phyloP scores from a whole-genome alignment of 805 yeast species.

The Metschnikowia gelsemii region DNA sequence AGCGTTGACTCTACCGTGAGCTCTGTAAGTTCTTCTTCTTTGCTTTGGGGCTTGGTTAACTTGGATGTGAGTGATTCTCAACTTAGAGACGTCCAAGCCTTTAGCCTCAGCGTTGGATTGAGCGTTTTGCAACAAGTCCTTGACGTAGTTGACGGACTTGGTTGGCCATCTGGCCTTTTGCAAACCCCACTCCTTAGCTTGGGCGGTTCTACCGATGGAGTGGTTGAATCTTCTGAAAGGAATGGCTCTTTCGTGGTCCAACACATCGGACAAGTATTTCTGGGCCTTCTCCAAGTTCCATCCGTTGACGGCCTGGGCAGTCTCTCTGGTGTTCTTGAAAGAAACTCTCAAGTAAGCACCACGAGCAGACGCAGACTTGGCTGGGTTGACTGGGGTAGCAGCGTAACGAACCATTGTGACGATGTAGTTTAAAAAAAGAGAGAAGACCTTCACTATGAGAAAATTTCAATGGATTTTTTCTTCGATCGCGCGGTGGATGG shows the following conservation, averaged over 20 bases:
- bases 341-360: conserved; percentile 99
- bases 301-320: conserved; percentile 97
- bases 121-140: conserved; percentile 95
- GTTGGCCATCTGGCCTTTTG: conserved; percentile 99
- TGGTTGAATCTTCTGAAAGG: conserved; percentile 98
- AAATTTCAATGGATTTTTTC: conserved; percentile 5
- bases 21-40: conserved; percentile 99
- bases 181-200: conserved; percentile 99
- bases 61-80: conserved; percentile 96
- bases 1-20: conserved; percentile 99
- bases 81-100: conserved; percentile 94
- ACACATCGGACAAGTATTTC: conserved; percentile 91
- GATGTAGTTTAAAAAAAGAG: conserved; percentile 16
- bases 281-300: conserved; percentile 97
- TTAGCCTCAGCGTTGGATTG: conserved; percentile 96
- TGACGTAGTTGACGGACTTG: conserved; percentile 93
- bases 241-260: conserved; percentile 98
- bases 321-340: conserved; percentile 99
- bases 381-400: conserved; percentile 98
- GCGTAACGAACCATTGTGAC: conserved; percentile 96
- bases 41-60: conserved; percentile 99
- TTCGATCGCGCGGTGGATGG: conserved; percentile 1
- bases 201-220: conserved; percentile 98
- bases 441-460: conserved; percentile 7
- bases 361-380: conserved; percentile 98